Evolutionary conservation across 805 yeast species (phyloP).

Genomic region (Suhomyces sp.): DNA sequence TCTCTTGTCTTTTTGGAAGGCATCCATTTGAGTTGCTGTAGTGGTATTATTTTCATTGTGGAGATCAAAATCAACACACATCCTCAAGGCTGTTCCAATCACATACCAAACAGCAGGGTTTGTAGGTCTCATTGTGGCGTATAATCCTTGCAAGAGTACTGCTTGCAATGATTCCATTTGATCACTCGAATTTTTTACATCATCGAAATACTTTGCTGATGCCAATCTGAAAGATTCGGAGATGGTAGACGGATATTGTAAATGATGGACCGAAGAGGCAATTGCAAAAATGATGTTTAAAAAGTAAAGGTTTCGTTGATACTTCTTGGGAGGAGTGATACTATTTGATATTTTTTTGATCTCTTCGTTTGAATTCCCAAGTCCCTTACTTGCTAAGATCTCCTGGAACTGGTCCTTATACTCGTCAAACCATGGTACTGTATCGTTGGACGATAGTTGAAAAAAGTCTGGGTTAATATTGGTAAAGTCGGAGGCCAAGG

Average conservation of each 20-base stretch:
- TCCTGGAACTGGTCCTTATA: constrained; percentile 33
- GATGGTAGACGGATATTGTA: constrained; percentile 61
- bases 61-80: constrained; percentile 81
- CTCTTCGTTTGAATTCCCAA: constrained; percentile 1
- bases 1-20: constrained; percentile 64
- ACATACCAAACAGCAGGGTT: constrained; percentile 93
- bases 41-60: constrained; percentile 57
- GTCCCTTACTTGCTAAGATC: constrained; percentile 4
- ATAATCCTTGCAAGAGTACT: constrained; percentile 62
- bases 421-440: constrained; percentile 45
- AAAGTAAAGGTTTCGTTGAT: constrained; percentile 61
- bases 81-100: constrained; percentile 73
- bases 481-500: constrained; percentile 61
- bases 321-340: constrained; percentile 46
- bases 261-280: constrained; percentile 70
- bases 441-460: constrained; percentile 10
- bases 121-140: constrained; percentile 84
- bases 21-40: constrained; percentile 37
- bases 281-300: constrained; percentile 78
- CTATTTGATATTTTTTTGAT: constrained; percentile 29
- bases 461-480: too few relatives aligned
- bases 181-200: constrained; percentile 56
- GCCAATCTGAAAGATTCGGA: constrained; percentile 71
- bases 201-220: constrained; percentile 58
- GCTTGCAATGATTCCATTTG: constrained; percentile 74